Evolutionary conservation across 2,329 filamentous ascomycete genomes (phyloP), one percentile per base, ranked within the genome.

Genomic region (Phyllosticta paracitricarpa): DNA sequence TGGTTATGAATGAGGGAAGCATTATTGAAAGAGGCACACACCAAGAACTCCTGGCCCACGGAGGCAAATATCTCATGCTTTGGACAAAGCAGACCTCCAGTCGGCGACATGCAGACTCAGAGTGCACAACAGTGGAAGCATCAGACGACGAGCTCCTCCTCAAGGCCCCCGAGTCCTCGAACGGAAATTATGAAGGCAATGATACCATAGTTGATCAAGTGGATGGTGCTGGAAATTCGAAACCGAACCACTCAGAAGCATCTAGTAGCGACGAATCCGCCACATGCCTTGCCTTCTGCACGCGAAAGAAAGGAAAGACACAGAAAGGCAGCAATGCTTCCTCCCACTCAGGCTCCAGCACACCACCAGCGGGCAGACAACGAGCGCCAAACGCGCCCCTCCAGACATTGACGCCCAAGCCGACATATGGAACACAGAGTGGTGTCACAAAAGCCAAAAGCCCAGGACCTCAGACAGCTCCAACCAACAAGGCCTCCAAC

Each of bases 1-100:
- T 91, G 59, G 90, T 95, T 54, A 79, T 92, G 30, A 85, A 88
- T 64, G 84, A 85, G 63, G 91, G 91, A n/a, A 80, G 82, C 54
- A 87, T 96, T 57, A 83, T 84, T 14, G 91, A 96, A 76, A 81
- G 82, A 56, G 91, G 91, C 17, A 91, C 86, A 0, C 91, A 96
- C 70, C 82, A 88, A 17, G 85, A 93, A 67, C 80, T 96, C 3
- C 78, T 96, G 4, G 79, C 80, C 2, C 77, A 82, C 56, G 84
- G 84, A 30, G 90, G 89, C 12, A 84, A 86, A 63, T 96, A 96
- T 70, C 83, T 84, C 10, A 86, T 86, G 63, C 92, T 96, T 85
- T 96, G 91, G 91, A 85, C 87, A 65, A 93, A 92, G 75, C 91
- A 96, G 73, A 91, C 71, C 19, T 62, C 60, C n/a, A 55, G 60